Percentiles rank a stretch among this genome's conserved stretches.
These are phyloP conservation scores for Macrolepiota fuliginosa DNA, from an alignment of 768 basidiomycete genomes.

Conservation along the genomic window DNA sequence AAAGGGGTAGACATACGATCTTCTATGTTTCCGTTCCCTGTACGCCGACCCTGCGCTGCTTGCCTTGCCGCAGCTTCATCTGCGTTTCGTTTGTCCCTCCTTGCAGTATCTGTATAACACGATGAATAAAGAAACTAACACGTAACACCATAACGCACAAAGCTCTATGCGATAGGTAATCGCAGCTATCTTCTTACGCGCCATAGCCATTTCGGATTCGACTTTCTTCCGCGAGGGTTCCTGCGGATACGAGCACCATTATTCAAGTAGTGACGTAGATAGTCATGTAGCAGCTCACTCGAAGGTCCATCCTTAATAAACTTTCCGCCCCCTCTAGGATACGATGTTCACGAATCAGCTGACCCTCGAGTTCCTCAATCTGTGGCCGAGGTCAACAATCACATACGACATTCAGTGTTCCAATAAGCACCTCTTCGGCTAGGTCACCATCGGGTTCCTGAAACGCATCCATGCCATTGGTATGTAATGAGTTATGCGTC, in stretches of 20 bases:
- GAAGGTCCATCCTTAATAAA: constrained; percentile 66
- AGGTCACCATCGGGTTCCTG: not conserved
- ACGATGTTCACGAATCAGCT: constrained; percentile 71
- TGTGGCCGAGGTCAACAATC: constrained; percentile 22
- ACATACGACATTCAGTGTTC: not conserved
- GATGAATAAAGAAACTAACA: not conserved
- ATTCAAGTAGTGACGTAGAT: constrained; percentile 7
- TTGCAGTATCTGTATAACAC: constrained; percentile 8
- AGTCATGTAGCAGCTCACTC: constrained; percentile 32
- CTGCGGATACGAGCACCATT: constrained; percentile 27
- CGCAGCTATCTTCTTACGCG: constrained; percentile 67
- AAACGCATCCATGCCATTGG: not conserved
- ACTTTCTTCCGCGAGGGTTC: constrained; percentile 70
- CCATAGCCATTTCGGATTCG: constrained; percentile 73
- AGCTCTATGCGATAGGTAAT: constrained; percentile 60
- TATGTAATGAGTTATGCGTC: not conserved
- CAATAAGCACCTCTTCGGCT: constrained; percentile 1
- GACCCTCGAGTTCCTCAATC: constrained; percentile 66
- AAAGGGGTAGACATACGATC: constrained; percentile 34
- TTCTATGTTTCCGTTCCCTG: constrained; percentile 16
- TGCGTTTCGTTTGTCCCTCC: constrained; percentile 5
- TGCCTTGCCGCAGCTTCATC: constrained; percentile 15
- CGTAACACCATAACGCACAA: constrained; percentile 31
- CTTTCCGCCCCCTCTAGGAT: constrained; percentile 94
- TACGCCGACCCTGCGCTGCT: constrained; percentile 15